phyloP scores from a whole-genome alignment of 345 rosid species.

The Rhodamnia argentea region DNA sequence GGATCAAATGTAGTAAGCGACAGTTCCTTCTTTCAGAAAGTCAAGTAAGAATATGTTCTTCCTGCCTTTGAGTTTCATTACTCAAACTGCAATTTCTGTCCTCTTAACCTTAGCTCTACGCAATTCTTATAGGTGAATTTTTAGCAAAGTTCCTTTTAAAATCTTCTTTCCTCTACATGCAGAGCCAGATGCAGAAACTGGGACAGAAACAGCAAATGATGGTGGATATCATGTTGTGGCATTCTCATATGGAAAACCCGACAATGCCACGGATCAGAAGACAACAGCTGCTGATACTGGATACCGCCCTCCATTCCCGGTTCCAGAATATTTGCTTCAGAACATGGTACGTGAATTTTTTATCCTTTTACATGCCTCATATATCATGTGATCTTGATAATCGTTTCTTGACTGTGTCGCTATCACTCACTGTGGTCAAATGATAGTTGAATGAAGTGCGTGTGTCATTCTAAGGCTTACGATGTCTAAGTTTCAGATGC shows the following conservation, averaged over 20 bases:
- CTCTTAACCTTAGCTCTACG: neutral
- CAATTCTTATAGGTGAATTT: neutral
- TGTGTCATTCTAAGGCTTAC: conserved; percentile 94
- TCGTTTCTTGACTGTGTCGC: conserved; percentile 31
- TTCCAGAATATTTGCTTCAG: conserved; percentile 64
- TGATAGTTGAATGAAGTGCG: conserved; percentile 62
- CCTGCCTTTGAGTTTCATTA: conserved; percentile 3
- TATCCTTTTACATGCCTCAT: conserved; percentile 1
- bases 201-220: conserved; percentile 16
- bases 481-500: conserved; percentile 99
- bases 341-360: conserved; percentile 53
- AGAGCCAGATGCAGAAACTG: conserved; percentile 35
- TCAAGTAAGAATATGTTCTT: conserved; percentile 48
- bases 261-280: conserved; percentile 27
- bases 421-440: conserved; percentile 33
- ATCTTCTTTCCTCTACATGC: conserved; percentile 4
- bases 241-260: conserved; percentile 60
- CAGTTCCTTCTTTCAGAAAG: conserved; percentile 34
- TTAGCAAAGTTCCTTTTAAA: neutral
- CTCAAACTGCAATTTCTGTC: neutral
- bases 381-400: conserved; percentile 7
- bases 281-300: conserved; percentile 32
- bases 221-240: conserved; percentile 52
- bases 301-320: conserved; percentile 64
- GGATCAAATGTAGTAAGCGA: conserved; percentile 41